A percentile compares a stretch with the other conserved stretches of the same genome.
Conservation (phyloP, 2,329 filamentous ascomycete species). For the Exophiala xenobiotica region DNA sequence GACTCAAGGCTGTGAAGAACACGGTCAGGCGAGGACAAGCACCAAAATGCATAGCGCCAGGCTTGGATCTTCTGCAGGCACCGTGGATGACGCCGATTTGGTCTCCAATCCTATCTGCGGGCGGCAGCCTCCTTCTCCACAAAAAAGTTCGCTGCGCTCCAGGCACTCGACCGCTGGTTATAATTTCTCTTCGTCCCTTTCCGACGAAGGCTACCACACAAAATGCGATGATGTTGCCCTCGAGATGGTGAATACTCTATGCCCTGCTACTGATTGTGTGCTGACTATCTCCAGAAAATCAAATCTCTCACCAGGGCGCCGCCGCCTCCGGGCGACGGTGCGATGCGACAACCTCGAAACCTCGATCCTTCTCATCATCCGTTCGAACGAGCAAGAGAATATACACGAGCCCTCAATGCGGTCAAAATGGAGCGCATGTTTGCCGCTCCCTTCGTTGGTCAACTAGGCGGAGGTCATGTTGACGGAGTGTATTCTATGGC, state of each 20-base stretch:
- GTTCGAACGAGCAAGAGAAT: constrained; percentile 87
- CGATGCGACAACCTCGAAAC: constrained; percentile 48
- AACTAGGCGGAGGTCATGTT: constrained; percentile 86
- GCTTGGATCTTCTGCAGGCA: not conserved
- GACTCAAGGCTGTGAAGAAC: no score
- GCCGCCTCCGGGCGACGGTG: constrained; percentile 47
- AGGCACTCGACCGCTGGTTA: no score
- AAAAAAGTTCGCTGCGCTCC: constrained; percentile 17
- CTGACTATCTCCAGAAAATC: constrained; percentile 48
- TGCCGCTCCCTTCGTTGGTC: constrained; percentile 76
- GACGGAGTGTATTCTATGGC: constrained; percentile 83
- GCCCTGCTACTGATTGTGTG: not conserved
- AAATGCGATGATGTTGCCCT: constrained; percentile 4
- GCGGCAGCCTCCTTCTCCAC: constrained; percentile 8
- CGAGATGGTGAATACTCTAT: constrained; percentile 17
- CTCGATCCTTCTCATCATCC: constrained; percentile 84
- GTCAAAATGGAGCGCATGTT: constrained; percentile 95
- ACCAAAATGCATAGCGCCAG: not conserved
- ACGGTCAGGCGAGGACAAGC: constrained; percentile 5
- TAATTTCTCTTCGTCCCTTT: not conserved
- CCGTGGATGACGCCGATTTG: constrained; percentile 3
- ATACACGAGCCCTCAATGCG: constrained; percentile 74
- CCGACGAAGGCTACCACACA: not conserved
- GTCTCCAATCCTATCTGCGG: not conserved
- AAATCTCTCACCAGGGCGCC: constrained; percentile 52